Percentiles rank a stretch among this genome's conserved stretches.
These are phyloP conservation scores for Silene noctiflora DNA, from an alignment of 179 eudicot species.

Conservation along the genomic window DNA sequence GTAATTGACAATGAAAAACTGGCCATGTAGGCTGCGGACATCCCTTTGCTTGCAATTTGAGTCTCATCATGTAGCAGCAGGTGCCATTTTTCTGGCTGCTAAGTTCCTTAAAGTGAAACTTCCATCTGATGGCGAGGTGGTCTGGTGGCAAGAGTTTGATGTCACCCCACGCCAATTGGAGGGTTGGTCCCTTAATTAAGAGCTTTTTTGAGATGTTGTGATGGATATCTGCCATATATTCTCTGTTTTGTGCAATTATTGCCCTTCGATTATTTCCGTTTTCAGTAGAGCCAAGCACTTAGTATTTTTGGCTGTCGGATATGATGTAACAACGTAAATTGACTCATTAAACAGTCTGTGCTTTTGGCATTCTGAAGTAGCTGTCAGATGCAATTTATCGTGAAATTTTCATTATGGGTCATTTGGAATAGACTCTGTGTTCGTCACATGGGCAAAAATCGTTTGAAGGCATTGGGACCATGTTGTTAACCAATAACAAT, in stretches of 20 bases:
- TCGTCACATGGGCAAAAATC: too few species aligned
- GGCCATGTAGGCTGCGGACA: constrained; percentile 99
- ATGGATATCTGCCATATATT: constrained; percentile 14
- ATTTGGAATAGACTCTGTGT: too few species aligned
- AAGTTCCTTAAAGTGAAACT: constrained; percentile 94
- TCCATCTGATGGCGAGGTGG: constrained; percentile 91
- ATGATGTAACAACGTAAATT: too few species aligned
- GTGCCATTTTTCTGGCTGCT: constrained; percentile 97
- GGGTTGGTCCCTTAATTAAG: constrained; percentile 59
- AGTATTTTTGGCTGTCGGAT: too few species aligned
- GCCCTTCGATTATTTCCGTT: too few species aligned
- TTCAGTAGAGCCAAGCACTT: too few species aligned
- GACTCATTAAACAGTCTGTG: too few species aligned
- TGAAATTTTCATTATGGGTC: too few species aligned
- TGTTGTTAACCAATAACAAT: neutral
- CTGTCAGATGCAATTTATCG: too few species aligned
- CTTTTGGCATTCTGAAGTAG: too few species aligned
- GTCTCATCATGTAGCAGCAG: constrained; percentile 98
- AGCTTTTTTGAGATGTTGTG: constrained; percentile 2
- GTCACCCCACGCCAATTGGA: constrained; percentile 94
- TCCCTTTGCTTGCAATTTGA: constrained; percentile 93
- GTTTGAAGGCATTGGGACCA: too few species aligned
- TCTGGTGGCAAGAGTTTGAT: constrained; percentile 99
- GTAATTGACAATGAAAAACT: constrained; percentile 64
- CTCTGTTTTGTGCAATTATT: neutral